A percentile compares a stretch with the other conserved stretches of the same genome.
Conservation (phyloP, 1,284 basidiomycete genomes). For the Filobasidium uniguttulatum region DNA sequence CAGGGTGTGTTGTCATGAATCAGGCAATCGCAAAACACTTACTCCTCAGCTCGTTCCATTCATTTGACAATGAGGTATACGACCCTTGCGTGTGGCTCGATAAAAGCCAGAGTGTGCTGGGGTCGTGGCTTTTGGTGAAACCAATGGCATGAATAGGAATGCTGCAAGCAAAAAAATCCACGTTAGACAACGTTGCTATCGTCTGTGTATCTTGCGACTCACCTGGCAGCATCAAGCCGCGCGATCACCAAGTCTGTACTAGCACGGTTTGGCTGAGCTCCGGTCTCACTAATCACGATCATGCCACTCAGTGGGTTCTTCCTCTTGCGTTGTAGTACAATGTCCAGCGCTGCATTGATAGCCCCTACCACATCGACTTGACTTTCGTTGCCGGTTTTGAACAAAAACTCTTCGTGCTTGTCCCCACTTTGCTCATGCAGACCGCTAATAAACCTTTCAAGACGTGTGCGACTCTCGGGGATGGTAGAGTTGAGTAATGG, state of each 20-base stretch:
- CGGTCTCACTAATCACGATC: slow-evolving; percentile 79
- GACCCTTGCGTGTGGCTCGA: slow-evolving; percentile 92
- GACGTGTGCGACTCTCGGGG: slow-evolving; percentile 50
- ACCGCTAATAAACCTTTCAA: slow-evolving; percentile 64
- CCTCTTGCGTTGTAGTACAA: slow-evolving; percentile 79
- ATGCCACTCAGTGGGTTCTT: slow-evolving; percentile 82
- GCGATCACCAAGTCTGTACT: slow-evolving; percentile 97
- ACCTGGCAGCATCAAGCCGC: slow-evolving; percentile 83
- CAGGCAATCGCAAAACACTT: slow-evolving; percentile 28
- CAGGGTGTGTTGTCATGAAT: background rate
- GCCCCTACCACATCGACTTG: slow-evolving; percentile 92
- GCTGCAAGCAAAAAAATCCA: slow-evolving; percentile 19
- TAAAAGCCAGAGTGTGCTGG: slow-evolving; percentile 95
- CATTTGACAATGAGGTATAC: slow-evolving; percentile 52
- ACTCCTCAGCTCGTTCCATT: slow-evolving; percentile 1
- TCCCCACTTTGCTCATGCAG: slow-evolving; percentile 38
- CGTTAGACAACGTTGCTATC: background rate
- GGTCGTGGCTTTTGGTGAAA: slow-evolving; percentile 90
- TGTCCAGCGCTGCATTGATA: slow-evolving; percentile 86
- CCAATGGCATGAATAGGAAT: slow-evolving; percentile 93
- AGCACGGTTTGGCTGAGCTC: slow-evolving; percentile 80
- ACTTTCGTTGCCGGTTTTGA: slow-evolving; percentile 66
- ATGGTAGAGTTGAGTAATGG: slow-evolving; percentile 67
- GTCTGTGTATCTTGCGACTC: slow-evolving; percentile 11
- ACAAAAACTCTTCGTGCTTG: slow-evolving; percentile 45